These are phyloP conservation scores for Clarireedia hainanense DNA, from an alignment of 2,329 filamentous ascomycete species.

Conservation along the genomic window DNA sequence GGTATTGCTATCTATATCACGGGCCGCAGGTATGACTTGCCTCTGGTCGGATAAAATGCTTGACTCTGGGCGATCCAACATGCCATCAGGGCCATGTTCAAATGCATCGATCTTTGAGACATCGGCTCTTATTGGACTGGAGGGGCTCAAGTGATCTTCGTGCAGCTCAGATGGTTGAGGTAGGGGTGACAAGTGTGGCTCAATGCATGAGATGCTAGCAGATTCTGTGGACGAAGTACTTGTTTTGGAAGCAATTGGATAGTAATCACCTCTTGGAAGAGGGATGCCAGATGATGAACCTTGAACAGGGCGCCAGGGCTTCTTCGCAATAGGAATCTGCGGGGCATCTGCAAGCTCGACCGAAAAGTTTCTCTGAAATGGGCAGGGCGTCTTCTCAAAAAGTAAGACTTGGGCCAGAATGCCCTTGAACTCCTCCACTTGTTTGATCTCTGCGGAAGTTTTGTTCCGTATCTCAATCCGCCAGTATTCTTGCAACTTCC, in stretches of 20 bases:
- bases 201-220: background rate
- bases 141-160: background rate
- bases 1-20: background rate
- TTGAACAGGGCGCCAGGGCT: conserved; percentile 55
- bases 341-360: conserved; percentile 65
- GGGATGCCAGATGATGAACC: conserved; percentile 12
- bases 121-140: background rate
- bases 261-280: conserved; percentile 7
- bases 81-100: no score
- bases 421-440: conserved; percentile 58
- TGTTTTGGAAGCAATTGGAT: conserved; percentile 8
- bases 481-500: conserved; percentile 71
- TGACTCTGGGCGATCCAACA: no score
- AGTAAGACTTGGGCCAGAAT: conserved; percentile 67
- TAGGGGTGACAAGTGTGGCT: conserved; percentile 4
- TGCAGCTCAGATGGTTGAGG: conserved; percentile 4
- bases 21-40: background rate
- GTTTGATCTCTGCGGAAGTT: conserved; percentile 53
- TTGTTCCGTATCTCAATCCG: conserved; percentile 74
- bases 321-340: conserved; percentile 56
- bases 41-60: no score
- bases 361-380: conserved; percentile 70
- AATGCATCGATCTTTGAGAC: background rate
- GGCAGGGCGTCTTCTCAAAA: conserved; percentile 83
- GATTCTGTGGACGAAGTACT: background rate